Base-by-base conservation (phyloP, 768 basidiomycete genomes). In the Coprinopsis cinerea region DNA sequence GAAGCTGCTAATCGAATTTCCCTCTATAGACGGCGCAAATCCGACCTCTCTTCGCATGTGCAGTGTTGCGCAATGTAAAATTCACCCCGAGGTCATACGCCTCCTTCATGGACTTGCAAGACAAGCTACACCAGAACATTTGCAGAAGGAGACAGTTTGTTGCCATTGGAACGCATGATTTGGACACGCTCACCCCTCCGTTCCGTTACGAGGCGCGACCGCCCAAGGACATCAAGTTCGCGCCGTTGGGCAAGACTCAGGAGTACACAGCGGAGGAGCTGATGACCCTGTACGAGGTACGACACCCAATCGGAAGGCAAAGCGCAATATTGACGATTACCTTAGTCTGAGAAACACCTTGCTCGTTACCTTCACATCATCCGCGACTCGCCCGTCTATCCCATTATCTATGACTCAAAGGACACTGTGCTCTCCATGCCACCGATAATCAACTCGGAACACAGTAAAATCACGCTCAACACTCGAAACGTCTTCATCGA, bases 51-150 rank as follows among this genome's bases (percentile, higher is more conserved):
- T 93, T 97, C 59, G 92, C 92, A 4, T 86, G 86, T 49, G 94
- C 93, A 9, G 73, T 98, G 50, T 76, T 99, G 41, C 88, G 96
- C 55, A 88, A 94, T 60, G 69, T 97, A 61, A 83, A 81, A 57
- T 94, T 99, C 71, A 91, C 89, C 24, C 82, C 82, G 36, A 76
- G 78, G 45, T 92, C 90, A 32, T 98, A 98, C 63, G 88, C 87
- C 22, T 93, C 91, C 54, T 98, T 99, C 79, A 95, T 99, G 58
- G 96, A 98, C 63, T 72, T 99, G n/a, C 96, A 99, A 70, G 96
- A 99, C 64, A 99, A 98, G 67, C 76, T 99, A 44, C 96, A 99
- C 64, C 88, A 94, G 61, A 99, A 99, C 66, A 79, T 99, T 27
- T 93, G 91, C 61, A 76, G 96, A 50, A 75, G 87, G 55, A 75